Evolutionary conservation across 257 asterid species (phyloP).

Genomic region (Anisodus tanguticus): DNA sequence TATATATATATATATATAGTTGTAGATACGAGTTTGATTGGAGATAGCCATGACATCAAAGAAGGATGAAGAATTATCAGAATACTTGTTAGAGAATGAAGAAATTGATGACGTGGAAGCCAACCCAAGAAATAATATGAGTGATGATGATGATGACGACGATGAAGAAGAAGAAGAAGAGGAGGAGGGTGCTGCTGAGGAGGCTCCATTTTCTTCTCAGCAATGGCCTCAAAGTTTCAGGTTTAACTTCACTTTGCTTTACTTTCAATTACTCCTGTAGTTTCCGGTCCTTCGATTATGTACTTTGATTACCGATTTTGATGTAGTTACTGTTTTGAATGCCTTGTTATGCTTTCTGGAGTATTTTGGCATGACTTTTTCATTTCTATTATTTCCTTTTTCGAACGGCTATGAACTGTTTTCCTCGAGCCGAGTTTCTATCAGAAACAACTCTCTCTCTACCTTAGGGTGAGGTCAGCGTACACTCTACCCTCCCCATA

Average conservation of each 20-base stretch:
- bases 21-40: neutral
- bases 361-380: too few relatives aligned
- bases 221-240: slow-evolving; percentile 97
- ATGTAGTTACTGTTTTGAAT: too few relatives aligned
- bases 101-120: slow-evolving; percentile 41
- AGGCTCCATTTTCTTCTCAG: slow-evolving; percentile 53
- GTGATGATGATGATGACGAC: slow-evolving; percentile 34
- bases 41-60: slow-evolving; percentile 41
- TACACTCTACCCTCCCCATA: too few relatives aligned
- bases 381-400: too few relatives aligned
- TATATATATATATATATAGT: too few relatives aligned
- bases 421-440: too few relatives aligned
- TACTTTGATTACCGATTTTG: too few relatives aligned
- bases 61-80: slow-evolving; percentile 37
- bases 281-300: too few relatives aligned
- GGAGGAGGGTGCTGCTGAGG: slow-evolving; percentile 31
- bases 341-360: too few relatives aligned
- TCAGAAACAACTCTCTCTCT: neutral
- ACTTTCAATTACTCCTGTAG: neutral
- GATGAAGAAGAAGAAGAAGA: slow-evolving; percentile 42
- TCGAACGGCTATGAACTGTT: too few relatives aligned
- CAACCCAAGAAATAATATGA: slow-evolving; percentile 10
- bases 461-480: too few relatives aligned
- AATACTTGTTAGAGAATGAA: slow-evolving; percentile 54
- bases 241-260: slow-evolving; percentile 35